Evolutionary conservation across 768 basidiomycete genomes (phyloP).

Genomic region (Omphalotus guepiniiformis): DNA sequence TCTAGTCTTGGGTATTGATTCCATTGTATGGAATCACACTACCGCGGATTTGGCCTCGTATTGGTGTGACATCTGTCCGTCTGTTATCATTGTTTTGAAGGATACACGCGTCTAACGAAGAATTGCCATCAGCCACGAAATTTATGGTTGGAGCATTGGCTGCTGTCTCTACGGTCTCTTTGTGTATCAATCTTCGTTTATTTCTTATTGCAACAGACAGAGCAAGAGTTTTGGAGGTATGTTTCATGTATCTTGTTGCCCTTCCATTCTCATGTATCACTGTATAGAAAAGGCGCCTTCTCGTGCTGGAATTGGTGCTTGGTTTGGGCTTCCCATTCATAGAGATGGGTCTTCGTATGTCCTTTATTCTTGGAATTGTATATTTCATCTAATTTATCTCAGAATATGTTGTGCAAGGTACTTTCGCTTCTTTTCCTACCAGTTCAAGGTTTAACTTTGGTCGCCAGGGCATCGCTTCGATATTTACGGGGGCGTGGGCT

Average conservation of each 20-base stretch:
- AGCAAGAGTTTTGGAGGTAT: slow-evolving; percentile 1
- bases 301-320: neutral
- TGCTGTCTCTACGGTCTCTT: neutral
- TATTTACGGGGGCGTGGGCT: slow-evolving; percentile 7
- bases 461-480: slow-evolving; percentile 2
- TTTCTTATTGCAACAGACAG: slow-evolving; percentile 5
- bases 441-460: neutral
- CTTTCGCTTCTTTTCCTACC: neutral
- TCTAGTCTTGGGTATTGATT: slow-evolving; percentile 3
- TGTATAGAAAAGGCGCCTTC: neutral
- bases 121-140: slow-evolving; percentile 5
- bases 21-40: slow-evolving; percentile 1
- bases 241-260: too few species aligned
- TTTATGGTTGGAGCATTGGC: slow-evolving; percentile 1
- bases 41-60: neutral
- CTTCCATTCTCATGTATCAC: neutral
- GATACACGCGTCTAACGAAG: too few species aligned
- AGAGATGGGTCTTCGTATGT: slow-evolving; percentile 7
- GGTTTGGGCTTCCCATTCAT: slow-evolving; percentile 1
- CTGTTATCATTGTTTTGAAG: too few species aligned
- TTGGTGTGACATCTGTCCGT: slow-evolving; percentile 9
- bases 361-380: neutral
- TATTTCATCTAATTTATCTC: neutral
- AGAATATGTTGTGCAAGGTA: slow-evolving; percentile 9
- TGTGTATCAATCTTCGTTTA: slow-evolving; percentile 7